phyloP scores from a whole-genome alignment of 495 filamentous ascomycete genomes.

The Amphirosellinia nigrospora region DNA sequence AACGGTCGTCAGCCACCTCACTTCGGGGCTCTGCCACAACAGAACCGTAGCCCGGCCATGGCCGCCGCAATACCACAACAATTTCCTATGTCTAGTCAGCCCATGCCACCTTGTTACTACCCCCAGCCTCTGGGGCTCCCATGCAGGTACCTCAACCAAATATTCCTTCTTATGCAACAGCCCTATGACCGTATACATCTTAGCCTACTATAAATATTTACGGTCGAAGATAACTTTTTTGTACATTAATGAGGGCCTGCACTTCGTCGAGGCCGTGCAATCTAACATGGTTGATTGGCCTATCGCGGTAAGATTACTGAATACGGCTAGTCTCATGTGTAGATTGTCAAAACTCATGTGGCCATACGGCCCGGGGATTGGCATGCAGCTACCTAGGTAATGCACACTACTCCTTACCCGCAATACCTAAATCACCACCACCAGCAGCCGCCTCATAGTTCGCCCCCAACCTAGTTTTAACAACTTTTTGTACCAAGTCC shows the following conservation, averaged over 20 bases:
- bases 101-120: constrained; percentile 64
- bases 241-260: too few relatives aligned
- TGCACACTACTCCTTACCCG: constrained; percentile 37
- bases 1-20: constrained; percentile 30
- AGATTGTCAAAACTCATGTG: too few relatives aligned
- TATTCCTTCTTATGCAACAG: constrained; percentile 56
- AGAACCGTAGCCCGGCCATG: constrained; percentile 73
- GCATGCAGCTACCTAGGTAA: constrained; percentile 42
- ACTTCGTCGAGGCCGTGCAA: too few relatives aligned
- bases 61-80: constrained; percentile 65
- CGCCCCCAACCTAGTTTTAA: constrained; percentile 54
- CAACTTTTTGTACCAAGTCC: constrained; percentile 53
- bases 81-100: constrained; percentile 67
- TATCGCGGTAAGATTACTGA: too few relatives aligned
- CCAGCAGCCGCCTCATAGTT: constrained; percentile 40
- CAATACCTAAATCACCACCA: constrained; percentile 59
- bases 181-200: constrained; percentile 32
- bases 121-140: constrained; percentile 45
- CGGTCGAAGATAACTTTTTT: too few relatives aligned
- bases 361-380: constrained; percentile 36
- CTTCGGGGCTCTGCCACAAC: constrained; percentile 36
- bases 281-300: too few relatives aligned
- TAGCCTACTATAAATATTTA: too few relatives aligned
- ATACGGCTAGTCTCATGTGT: constrained; percentile 59
- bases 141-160: constrained; percentile 73